These are phyloP conservation scores for Lagenidium sp. DNA, from an alignment of 352 stramenopile species.

Conservation along the genomic window DNA sequence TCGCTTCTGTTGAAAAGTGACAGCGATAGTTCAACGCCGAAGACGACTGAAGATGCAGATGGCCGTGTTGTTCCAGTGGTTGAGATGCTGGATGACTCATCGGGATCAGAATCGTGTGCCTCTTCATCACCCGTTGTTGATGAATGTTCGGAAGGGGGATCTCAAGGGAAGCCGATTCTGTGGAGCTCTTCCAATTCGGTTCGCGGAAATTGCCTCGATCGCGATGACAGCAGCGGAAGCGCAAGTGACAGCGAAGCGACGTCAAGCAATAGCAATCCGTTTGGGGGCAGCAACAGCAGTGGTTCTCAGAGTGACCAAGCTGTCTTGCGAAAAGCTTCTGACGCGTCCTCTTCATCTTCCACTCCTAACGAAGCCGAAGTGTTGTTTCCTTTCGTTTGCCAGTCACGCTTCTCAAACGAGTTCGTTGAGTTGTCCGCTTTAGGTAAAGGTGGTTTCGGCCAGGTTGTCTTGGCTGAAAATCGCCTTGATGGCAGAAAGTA, in stretches of 20 bases:
- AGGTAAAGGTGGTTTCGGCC: constrained; percentile 90
- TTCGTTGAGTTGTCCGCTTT: constrained; percentile 83
- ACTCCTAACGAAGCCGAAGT: constrained; percentile 43
- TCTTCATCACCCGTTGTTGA: no score
- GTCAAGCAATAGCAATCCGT: constrained; percentile 1
- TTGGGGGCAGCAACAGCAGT: no score
- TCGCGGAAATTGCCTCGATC: no score
- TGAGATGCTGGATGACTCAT: constrained; percentile 1
- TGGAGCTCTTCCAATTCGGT: no score
- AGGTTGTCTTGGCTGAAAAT: constrained; percentile 93
- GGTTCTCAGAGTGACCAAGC: no score
- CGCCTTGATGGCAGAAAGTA: constrained; percentile 90
- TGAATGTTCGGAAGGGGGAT: no score
- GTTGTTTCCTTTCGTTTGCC: constrained; percentile 79
- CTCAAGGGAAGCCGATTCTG: no score
- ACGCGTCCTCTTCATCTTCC: constrained; percentile 43
- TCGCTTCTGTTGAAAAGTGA: constrained; percentile 2
- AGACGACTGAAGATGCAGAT: constrained; percentile 11
- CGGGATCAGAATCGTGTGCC: no score
- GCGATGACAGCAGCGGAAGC: constrained; percentile 5
- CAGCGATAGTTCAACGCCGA: not conserved
- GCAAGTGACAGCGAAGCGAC: constrained; percentile 1
- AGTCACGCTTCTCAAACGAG: constrained; percentile 77
- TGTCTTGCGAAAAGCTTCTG: constrained; percentile 33
- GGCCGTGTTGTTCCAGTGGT: constrained; percentile 9